Evolutionary conservation across 306 rosid genomes (phyloP).

Genomic region (Medicago truncatula): MtrunA17r5.0-ANR NC_053048.1:42693501-42694000

Average conservation of each 20-base stretch:
- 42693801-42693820: conserved; percentile 68
- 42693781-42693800: conserved; percentile 67
- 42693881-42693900: conserved; percentile 54
- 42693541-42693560: neutral
- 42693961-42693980: neutral
- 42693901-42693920: conserved; percentile 20
- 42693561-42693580: conserved; percentile 2
- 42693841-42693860: conserved; percentile 64
- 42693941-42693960: neutral
- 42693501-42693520: neutral
- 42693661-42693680: conserved; percentile 63
- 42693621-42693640: neutral
- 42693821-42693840: conserved; percentile 67
- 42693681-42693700: conserved; percentile 92
- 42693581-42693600: conserved; percentile 27
- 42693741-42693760: conserved; percentile 61
- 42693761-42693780: conserved; percentile 65
- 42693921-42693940: conserved; percentile 4
- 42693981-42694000: neutral
- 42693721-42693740: conserved; percentile 69
- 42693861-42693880: conserved; percentile 59
- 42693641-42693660: neutral
- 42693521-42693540: neutral
- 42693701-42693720: conserved; percentile 84
- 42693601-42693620: conserved; percentile 18